Evolutionary conservation across 208 protist species (phyloP).

Genomic region (Crithidia fasciculata): DNA sequence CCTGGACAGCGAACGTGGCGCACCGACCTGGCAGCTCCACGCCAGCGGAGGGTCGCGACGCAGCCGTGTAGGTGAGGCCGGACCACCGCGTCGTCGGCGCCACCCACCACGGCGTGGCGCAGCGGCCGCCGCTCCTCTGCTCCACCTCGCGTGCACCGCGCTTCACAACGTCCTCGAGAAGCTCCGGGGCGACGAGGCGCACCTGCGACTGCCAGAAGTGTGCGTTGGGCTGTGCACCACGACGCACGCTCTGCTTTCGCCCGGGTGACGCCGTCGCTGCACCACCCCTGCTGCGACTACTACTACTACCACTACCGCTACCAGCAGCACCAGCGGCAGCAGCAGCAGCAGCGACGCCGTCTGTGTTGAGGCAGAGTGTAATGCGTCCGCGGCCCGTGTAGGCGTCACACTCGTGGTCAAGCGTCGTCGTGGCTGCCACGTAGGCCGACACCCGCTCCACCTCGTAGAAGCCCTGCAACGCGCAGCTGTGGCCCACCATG

Average conservation of each 20-base stretch:
- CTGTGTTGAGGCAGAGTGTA: conserved; percentile 80
- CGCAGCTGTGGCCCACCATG: conserved; percentile 68
- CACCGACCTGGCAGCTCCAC: conserved; percentile 46
- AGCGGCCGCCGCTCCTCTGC: conserved; percentile 38
- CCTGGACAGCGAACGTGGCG: conserved; percentile 54
- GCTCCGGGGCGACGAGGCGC: conserved; percentile 48
- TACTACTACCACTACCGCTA: not conserved
- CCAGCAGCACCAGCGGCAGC: too few species aligned
- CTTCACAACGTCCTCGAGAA: conserved; percentile 69
- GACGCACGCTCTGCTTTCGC: not conserved
- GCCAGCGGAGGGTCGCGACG: not conserved
- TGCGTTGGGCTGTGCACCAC: conserved; percentile 2
- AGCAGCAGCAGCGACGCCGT: conserved; percentile 3
- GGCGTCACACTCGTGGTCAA: conserved; percentile 89
- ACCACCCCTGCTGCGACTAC: not conserved
- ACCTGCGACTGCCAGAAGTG: conserved; percentile 48
- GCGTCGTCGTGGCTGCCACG: conserved; percentile 64
- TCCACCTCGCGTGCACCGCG: conserved; percentile 54
- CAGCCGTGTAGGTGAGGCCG: conserved; percentile 13
- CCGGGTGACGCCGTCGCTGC: not conserved
- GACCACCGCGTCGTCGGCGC: conserved; percentile 51
- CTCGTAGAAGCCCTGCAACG: conserved; percentile 40
- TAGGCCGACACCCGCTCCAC: conserved; percentile 87
- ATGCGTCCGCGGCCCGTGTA: conserved; percentile 74
- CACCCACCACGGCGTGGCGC: conserved; percentile 83